Conservation (phyloP, 169 alveolate genomes). For the Cryptosporidium meleagridis region DNA sequence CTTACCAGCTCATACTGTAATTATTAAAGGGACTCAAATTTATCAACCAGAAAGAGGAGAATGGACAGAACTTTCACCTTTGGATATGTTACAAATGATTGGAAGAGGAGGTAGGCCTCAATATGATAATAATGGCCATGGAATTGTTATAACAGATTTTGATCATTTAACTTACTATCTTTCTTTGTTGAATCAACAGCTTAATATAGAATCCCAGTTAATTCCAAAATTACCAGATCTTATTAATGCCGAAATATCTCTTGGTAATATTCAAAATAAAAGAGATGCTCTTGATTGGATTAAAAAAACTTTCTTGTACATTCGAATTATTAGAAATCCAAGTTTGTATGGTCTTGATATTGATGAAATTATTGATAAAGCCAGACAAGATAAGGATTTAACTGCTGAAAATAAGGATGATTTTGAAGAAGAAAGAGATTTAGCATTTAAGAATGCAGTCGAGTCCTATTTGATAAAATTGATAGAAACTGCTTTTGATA, state of each 20-base stretch:
- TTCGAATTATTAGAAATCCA: constrained; percentile 92
- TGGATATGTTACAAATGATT: constrained; percentile 99
- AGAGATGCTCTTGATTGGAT: constrained; percentile 98
- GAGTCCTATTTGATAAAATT: constrained; percentile 74
- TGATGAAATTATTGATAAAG: not conserved
- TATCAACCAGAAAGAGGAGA: constrained; percentile 97
- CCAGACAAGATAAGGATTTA: not conserved
- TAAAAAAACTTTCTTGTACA: constrained; percentile 95
- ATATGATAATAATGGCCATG: constrained; percentile 98
- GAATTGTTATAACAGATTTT: constrained; percentile 96
- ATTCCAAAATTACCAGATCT: constrained; percentile 93
- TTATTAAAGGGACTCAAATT: constrained; percentile 99
- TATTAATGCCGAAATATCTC: constrained; percentile 98
- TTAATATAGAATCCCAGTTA: constrained; percentile 97
- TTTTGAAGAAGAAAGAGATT: not conserved
- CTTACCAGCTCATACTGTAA: constrained; percentile 99
- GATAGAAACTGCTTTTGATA: constrained; percentile 92
- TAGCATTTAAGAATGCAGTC: constrained; percentile 14
- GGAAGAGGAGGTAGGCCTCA: constrained; percentile 99
- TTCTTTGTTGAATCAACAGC: constrained; percentile 95
- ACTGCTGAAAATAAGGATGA: not conserved
- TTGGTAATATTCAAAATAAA: constrained; percentile 92
- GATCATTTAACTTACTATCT: constrained; percentile 95
- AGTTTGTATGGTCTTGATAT: constrained; percentile 87
- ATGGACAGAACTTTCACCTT: constrained; percentile 97